phyloP scores from a whole-genome alignment of 106 monocot species.

The Hemerocallis citrina region DNA sequence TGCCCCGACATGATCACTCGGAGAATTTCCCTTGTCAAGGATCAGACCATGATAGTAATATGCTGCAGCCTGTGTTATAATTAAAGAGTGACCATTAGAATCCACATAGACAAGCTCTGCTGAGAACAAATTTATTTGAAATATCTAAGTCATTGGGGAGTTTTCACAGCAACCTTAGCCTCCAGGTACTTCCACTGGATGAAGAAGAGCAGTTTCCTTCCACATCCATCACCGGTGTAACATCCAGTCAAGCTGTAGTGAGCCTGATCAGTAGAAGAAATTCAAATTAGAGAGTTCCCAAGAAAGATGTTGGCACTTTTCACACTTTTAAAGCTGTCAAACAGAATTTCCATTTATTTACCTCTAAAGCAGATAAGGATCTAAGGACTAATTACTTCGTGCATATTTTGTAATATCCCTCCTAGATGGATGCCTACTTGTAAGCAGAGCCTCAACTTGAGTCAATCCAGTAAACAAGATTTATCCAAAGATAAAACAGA shows the following conservation, averaged over 20 bases:
- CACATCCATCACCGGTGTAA: slow-evolving; percentile 34
- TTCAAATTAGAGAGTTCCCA: neutral
- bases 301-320: neutral
- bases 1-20: slow-evolving; percentile 38
- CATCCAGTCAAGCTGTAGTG: slow-evolving; percentile 71
- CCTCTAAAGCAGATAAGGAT: no score
- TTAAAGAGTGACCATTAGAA: neutral
- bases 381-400: no score
- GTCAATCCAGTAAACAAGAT: no score
- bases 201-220: slow-evolving; percentile 62
- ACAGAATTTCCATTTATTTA: slow-evolving; percentile 62
- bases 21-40: slow-evolving; percentile 48
- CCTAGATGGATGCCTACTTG: no score
- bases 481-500: no score
- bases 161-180: slow-evolving; percentile 54
- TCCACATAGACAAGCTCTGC: neutral
- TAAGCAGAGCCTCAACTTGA: no score
- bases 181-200: slow-evolving; percentile 78
- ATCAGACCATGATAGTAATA: slow-evolving; percentile 68
- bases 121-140: neutral
- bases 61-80: slow-evolving; percentile 55
- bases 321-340: slow-evolving; percentile 46
- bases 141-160: no score
- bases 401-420: no score
- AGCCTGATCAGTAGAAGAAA: slow-evolving; percentile 38